phyloP scores from a whole-genome alignment of 495 filamentous ascomycete genomes.

The Pseudotulostoma volvatum region DNA sequence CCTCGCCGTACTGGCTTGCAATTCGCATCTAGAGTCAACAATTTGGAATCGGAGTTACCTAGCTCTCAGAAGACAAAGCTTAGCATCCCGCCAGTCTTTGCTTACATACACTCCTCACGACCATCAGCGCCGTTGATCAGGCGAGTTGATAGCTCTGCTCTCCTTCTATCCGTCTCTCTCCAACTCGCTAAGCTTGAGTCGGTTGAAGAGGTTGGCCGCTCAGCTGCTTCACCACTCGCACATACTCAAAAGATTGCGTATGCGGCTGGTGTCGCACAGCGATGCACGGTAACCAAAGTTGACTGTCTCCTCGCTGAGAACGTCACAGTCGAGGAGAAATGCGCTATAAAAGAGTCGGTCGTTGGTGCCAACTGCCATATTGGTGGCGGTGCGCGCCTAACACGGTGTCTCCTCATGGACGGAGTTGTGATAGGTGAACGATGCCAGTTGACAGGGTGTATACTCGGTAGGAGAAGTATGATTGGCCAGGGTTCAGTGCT shows the following conservation, averaged over 20 bases:
- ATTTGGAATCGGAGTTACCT: constrained; percentile 6
- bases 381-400: constrained; percentile 58
- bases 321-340: constrained; percentile 66
- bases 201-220: constrained; percentile 43
- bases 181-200: constrained; percentile 63
- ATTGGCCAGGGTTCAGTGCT: constrained; percentile 62
- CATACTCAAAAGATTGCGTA: constrained; percentile 67
- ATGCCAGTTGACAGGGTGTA: constrained; percentile 62
- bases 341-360: constrained; percentile 75
- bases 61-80: constrained; percentile 11
- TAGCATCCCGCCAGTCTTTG: constrained; percentile 51
- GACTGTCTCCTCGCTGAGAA: constrained; percentile 75
- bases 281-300: constrained; percentile 54
- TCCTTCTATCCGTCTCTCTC: constrained; percentile 69
- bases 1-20: constrained; percentile 2
- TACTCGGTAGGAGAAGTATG: constrained; percentile 58
- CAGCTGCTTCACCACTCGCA: constrained; percentile 48
- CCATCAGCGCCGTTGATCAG: constrained; percentile 47
- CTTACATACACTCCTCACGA: constrained; percentile 52
- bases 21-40: constrained; percentile 30
- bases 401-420: constrained; percentile 79
- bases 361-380: constrained; percentile 79
- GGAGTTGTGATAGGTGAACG: constrained; percentile 65
- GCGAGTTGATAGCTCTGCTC: constrained; percentile 69
- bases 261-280: constrained; percentile 55